Base-by-base conservation (phyloP, 805 yeast species). In the Candida dajiaensis region DNA sequence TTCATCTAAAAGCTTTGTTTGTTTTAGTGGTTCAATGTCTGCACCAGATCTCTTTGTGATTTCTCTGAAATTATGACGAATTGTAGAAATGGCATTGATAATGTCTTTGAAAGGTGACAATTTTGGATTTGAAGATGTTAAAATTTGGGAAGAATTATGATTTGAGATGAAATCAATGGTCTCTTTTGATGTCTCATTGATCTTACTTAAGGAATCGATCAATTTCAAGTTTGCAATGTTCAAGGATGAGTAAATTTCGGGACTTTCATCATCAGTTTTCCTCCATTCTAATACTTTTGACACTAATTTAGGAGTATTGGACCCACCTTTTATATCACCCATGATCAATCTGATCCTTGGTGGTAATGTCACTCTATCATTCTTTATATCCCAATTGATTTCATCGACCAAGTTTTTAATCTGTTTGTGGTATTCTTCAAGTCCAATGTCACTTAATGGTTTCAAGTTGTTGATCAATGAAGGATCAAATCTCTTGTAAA, bases 251-350 rank as follows among this genome's bases (percentile, higher is more conserved):
- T 86, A 94, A 0, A 89, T 57, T 15, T 63, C 54, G 0, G 59
- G 54, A 22, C 90, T 75, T 36, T 70, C 69, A 6, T 72, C 76
- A 1, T 81, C 80, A 38, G 78, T 62, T 1, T 59, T 61, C 38
- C 68, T 66, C 99, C 99, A 94, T 19, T 65, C 59, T 43, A 80
- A 70, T 2, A 94, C 94, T 54, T 76, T 77, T 1, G 84, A 71
- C 1, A 94, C 98, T 62, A 94, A 71, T 53, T 85, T 86, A 0
- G 98, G 97, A 0, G 99, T 94, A 59, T 89, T 95, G 0, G 97
- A 88, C 0, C 99, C 99, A 15, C 87, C 90, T 18, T 78, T 71
- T 18, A 94, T 86, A 64, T 94, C 99, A 12, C 99, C 99, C 96
- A 94, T 88, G 3, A 94, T 62, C 41, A 94, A 61, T 46, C 77